Conservation (phyloP, 2,329 filamentous ascomycete species). For the Colletotrichum sp. region DNA sequence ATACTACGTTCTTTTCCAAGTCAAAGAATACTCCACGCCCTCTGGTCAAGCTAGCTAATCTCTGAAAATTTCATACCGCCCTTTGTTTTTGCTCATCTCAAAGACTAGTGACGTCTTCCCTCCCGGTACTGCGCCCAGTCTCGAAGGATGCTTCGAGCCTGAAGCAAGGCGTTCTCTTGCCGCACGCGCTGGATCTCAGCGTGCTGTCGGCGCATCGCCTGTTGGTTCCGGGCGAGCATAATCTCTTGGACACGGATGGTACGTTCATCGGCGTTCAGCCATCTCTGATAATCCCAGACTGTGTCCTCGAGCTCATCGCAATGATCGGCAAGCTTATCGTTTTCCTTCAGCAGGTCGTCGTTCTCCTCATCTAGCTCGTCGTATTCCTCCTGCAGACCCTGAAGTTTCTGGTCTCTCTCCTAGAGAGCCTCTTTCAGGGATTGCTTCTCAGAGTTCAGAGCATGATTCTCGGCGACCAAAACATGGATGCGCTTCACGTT, state of each 20-base stretch:
- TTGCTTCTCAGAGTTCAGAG: neutral
- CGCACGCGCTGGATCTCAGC: neutral
- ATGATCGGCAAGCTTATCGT: neutral
- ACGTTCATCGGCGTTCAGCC: neutral
- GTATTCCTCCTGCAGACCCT: neutral
- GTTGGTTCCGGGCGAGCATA: neutral
- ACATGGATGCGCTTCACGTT: neutral
- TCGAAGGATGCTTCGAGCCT: neutral
- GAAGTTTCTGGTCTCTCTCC: neutral
- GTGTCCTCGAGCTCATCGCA: neutral
- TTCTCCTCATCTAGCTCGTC: rapidly evolving
- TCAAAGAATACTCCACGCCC: neutral
- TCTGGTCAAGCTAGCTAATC: neutral
- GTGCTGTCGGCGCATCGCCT: neutral
- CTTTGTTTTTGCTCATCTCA: neutral
- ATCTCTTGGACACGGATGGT: neutral
- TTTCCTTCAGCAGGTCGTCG: neutral
- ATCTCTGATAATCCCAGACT: neutral
- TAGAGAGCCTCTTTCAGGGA: neutral
- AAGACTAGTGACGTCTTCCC: neutral
- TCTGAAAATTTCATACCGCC: neutral
- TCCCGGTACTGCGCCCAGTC: neutral
- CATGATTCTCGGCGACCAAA: neutral
- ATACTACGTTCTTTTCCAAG: neutral
- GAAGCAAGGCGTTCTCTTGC: neutral